These are phyloP conservation scores for Cucurbita argyrosperma DNA, from an alignment of 306 rosid species.

Conservation along the genomic window DNA sequence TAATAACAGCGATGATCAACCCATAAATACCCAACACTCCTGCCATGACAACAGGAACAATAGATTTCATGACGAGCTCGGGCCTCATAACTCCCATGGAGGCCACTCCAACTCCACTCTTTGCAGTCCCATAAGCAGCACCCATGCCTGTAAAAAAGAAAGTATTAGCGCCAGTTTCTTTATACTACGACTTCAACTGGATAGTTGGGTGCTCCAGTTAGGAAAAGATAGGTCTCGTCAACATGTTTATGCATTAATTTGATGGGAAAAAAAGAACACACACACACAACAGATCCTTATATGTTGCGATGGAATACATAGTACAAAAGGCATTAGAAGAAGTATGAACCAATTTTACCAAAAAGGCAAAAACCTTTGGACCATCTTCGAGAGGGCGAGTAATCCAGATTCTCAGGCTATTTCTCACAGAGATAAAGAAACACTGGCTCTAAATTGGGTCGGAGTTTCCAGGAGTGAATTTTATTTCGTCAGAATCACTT, in stretches of 20 bases:
- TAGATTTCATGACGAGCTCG: conserved; percentile 72
- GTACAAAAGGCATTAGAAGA: neutral
- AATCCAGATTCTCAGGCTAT: neutral
- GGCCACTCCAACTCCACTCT: conserved; percentile 79
- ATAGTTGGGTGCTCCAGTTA: neutral
- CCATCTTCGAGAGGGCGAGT: neutral
- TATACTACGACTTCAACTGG: neutral
- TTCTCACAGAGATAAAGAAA: neutral
- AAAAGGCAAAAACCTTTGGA: neutral
- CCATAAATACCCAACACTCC: conserved; percentile 71
- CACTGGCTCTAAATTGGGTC: neutral
- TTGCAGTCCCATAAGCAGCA: conserved; percentile 63
- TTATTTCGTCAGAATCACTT: neutral
- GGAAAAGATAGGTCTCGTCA: neutral
- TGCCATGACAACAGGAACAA: conserved; percentile 78
- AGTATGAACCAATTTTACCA: neutral
- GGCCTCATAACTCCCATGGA: conserved; percentile 80
- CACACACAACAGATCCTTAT: neutral
- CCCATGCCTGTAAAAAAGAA: conserved; percentile 48
- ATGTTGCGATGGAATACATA: neutral
- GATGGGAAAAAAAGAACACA: neutral
- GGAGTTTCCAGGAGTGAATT: neutral
- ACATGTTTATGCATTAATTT: neutral
- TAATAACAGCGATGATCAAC: conserved; percentile 58
- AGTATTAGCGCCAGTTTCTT: neutral